These are phyloP conservation scores for Benincasa hispida DNA, from an alignment of 306 rosid species.

Conservation along the genomic window DNA sequence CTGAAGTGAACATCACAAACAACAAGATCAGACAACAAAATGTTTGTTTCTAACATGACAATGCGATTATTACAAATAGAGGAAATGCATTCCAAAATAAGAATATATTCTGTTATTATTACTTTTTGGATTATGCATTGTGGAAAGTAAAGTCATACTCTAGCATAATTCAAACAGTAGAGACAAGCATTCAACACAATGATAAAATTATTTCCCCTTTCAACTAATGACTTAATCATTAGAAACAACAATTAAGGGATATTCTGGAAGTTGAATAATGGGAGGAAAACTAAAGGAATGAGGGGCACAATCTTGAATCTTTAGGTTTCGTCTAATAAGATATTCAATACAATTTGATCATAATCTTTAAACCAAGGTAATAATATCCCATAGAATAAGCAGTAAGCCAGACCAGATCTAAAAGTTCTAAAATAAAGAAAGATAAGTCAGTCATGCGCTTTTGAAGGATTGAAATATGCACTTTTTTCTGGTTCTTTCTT, in stretches of 20 bases:
- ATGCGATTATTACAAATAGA: not conserved
- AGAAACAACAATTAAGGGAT: not conserved
- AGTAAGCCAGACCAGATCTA: not conserved
- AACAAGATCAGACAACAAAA: not conserved
- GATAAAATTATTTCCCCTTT: not conserved
- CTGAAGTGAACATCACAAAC: constrained; percentile 21
- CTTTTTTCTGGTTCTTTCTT: not conserved
- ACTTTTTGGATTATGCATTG: not conserved
- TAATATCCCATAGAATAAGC: not conserved
- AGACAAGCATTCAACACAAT: constrained; percentile 1
- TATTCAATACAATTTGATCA: not conserved
- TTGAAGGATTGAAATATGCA: not conserved
- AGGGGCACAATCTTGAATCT: not conserved
- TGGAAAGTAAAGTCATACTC: not conserved
- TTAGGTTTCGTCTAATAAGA: not conserved
- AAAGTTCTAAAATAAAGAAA: not conserved
- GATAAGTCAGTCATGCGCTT: not conserved
- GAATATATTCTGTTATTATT: not conserved
- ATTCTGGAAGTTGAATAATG: not conserved
- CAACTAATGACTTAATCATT: not conserved
- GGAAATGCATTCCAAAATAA: not conserved
- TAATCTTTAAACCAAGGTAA: not conserved
- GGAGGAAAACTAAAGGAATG: not conserved
- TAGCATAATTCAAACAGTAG: not conserved
- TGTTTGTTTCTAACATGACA: not conserved